These are phyloP conservation scores for Takashimella tepidaria DNA, from an alignment of 1,284 basidiomycete genomes.

Conservation along the genomic window DNA sequence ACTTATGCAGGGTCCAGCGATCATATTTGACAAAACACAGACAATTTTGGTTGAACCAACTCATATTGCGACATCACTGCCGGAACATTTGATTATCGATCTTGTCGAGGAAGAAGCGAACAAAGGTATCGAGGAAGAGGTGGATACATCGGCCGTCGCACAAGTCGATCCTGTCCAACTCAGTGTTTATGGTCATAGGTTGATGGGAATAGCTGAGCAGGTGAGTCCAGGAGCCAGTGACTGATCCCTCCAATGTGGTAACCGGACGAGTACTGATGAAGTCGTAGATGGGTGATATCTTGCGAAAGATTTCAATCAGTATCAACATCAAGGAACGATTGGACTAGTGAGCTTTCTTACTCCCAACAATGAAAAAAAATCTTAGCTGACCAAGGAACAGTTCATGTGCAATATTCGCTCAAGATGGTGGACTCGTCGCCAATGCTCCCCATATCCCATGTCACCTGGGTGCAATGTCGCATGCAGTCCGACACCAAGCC, in stretches of 20 bases:
- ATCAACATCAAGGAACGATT: conserved; percentile 42
- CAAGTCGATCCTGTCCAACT: conserved; percentile 52
- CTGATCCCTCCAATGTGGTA: background rate
- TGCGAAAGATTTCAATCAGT: conserved; percentile 51
- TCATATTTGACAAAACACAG: conserved; percentile 41
- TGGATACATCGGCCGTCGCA: conserved; percentile 18
- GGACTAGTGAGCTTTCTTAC: conserved; percentile 26
- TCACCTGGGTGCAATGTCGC: conserved; percentile 40
- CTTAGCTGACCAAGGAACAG: background rate
- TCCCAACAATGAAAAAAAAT: background rate
- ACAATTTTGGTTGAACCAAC: conserved; percentile 40
- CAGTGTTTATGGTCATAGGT: conserved; percentile 53
- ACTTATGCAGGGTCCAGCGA: conserved; percentile 28
- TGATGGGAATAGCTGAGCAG: conserved; percentile 51
- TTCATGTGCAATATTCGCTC: conserved; percentile 50
- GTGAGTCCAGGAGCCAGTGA: background rate
- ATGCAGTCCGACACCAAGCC: conserved; percentile 37
- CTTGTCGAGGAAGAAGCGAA: conserved; percentile 15
- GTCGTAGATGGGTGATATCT: conserved; percentile 48
- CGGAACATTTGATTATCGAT: conserved; percentile 35
- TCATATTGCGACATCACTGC: conserved; percentile 23
- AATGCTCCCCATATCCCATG: conserved; percentile 51
- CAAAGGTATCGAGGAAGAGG: conserved; percentile 4
- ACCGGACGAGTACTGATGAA: background rate
- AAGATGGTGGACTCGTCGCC: conserved; percentile 50